Conservation (phyloP, 805 yeast genomes). For the Alloascoidea africana region DNA sequence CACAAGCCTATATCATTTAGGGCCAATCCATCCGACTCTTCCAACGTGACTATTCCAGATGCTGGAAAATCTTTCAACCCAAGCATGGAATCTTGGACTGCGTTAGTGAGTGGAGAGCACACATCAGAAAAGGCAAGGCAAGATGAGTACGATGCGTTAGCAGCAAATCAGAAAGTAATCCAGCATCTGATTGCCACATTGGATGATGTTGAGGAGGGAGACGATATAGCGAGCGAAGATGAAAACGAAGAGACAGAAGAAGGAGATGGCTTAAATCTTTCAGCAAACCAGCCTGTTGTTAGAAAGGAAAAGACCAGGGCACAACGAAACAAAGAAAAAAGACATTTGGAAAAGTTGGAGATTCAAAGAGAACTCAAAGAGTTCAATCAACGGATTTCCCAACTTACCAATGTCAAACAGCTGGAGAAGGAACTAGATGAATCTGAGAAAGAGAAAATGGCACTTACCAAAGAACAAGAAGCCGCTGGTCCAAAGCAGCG, state of each 20-base stretch:
- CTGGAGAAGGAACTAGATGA: slow-evolving; percentile 7
- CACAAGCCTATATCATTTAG: slow-evolving; percentile 29
- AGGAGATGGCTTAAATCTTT: slow-evolving; percentile 25
- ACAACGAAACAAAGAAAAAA: slow-evolving; percentile 58
- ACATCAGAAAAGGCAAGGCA: slow-evolving; percentile 52
- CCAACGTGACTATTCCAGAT: slow-evolving; percentile 36
- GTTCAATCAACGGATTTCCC: slow-evolving; percentile 43
- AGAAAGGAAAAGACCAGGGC: slow-evolving; percentile 61
- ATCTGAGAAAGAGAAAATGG: slow-evolving; percentile 7
- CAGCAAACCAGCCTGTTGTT: slow-evolving; percentile 57
- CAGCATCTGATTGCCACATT: slow-evolving; percentile 47
- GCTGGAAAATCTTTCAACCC: slow-evolving; percentile 94
- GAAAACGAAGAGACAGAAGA: slow-evolving; percentile 20
- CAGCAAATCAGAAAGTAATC: slow-evolving; percentile 49
- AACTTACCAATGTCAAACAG: slow-evolving; percentile 12
- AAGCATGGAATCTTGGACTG: slow-evolving; percentile 67
- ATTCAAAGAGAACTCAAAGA: slow-evolving; percentile 42
- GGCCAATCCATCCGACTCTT: slow-evolving; percentile 23
- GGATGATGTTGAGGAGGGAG: slow-evolving; percentile 36
- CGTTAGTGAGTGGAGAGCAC: slow-evolving; percentile 51
- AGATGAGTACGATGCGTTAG: slow-evolving; percentile 41
- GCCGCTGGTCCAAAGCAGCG: slow-evolving; percentile 11
- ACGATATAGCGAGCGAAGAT: slow-evolving; percentile 19
- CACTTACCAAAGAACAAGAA: slow-evolving; percentile 11
- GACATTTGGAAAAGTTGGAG: slow-evolving; percentile 40